Evolutionary conservation across 805 yeast genomes (phyloP).

Genomic region (Isabelozyma gotoi): DNA sequence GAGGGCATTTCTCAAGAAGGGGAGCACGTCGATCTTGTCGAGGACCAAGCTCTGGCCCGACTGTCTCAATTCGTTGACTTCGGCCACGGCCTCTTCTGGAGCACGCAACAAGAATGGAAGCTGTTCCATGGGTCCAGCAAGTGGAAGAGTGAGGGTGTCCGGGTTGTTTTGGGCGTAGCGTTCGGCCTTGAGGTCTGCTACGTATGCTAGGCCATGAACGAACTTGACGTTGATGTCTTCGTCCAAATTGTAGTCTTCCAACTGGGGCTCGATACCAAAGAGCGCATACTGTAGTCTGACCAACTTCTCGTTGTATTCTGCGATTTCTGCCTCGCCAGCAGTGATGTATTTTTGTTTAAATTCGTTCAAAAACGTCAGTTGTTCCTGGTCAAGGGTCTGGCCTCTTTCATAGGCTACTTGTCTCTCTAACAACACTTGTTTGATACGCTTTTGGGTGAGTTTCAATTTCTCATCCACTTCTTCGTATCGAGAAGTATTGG

Average conservation of each 20-base stretch:
- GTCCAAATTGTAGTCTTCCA: conserved; percentile 52
- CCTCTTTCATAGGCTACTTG: conserved; percentile 68
- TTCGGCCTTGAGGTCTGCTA: conserved; percentile 66
- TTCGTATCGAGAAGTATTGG: conserved; percentile 34
- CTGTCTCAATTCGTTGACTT: conserved; percentile 50
- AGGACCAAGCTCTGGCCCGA: conserved; percentile 26
- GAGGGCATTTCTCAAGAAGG: conserved; percentile 35
- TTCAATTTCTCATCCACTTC: conserved; percentile 39
- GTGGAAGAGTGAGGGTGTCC: conserved; percentile 26
- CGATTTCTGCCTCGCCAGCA: conserved; percentile 52
- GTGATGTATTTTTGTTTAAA: conserved; percentile 59
- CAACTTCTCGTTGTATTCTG: conserved; percentile 63
- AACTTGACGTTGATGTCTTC: conserved; percentile 50
- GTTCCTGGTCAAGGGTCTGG: conserved; percentile 43
- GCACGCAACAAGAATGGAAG: conserved; percentile 38
- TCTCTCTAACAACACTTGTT: conserved; percentile 86
- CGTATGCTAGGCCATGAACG: conserved; percentile 66
- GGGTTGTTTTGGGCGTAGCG: conserved; percentile 27
- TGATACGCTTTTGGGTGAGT: conserved; percentile 54
- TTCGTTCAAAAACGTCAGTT: conserved; percentile 50
- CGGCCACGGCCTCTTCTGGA: conserved; percentile 42
- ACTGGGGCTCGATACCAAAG: conserved; percentile 78
- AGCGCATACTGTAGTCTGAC: conserved; percentile 79
- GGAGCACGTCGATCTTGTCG: conserved; percentile 40
- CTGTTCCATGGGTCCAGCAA: conserved; percentile 40